Conservation (phyloP, 2,329 filamentous ascomycete genomes). For the Waltergamsia citrina region DNA sequence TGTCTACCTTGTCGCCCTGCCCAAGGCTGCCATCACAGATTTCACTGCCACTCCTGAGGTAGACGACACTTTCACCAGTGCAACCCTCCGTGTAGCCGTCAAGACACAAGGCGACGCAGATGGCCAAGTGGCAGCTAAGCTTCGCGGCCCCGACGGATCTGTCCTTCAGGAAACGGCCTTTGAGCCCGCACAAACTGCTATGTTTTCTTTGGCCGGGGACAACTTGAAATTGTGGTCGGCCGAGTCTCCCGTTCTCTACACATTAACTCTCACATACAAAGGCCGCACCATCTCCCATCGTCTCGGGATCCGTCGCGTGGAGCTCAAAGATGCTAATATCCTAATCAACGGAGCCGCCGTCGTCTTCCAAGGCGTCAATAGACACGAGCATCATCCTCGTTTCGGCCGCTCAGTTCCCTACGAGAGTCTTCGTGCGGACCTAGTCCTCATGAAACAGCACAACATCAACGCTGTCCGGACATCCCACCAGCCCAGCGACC, state of each 20-base stretch:
- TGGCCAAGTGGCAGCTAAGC: conserved; percentile 15
- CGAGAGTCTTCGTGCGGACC: conserved; percentile 49
- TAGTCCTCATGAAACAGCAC: conserved; percentile 57
- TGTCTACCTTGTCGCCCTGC: conserved; percentile 55
- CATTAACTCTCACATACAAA: conserved; percentile 26
- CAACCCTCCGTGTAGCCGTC: conserved; percentile 36
- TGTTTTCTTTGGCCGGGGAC: background rate
- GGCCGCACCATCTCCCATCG: conserved; percentile 27
- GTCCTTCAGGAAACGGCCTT: background rate
- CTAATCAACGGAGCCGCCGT: conserved; percentile 53
- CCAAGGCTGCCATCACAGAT: conserved; percentile 43
- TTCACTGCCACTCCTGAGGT: conserved; percentile 46
- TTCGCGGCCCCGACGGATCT: background rate
- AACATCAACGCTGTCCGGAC: conserved; percentile 64
- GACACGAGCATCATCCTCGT: conserved; percentile 60
- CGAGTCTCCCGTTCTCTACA: conserved; percentile 56
- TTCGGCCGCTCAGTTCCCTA: conserved; percentile 54
- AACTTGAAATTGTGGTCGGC: conserved; percentile 44
- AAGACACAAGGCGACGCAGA: conserved; percentile 22
- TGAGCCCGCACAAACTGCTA: background rate
- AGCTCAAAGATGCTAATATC: conserved; percentile 50
- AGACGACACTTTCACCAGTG: conserved; percentile 43
- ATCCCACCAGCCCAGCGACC: conserved; percentile 56
- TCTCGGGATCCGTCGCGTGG: conserved; percentile 55
- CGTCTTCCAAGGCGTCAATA: conserved; percentile 55